These are phyloP conservation scores for Quercus parvula DNA, from an alignment of 306 rosid species.

Conservation along the genomic window DNA sequence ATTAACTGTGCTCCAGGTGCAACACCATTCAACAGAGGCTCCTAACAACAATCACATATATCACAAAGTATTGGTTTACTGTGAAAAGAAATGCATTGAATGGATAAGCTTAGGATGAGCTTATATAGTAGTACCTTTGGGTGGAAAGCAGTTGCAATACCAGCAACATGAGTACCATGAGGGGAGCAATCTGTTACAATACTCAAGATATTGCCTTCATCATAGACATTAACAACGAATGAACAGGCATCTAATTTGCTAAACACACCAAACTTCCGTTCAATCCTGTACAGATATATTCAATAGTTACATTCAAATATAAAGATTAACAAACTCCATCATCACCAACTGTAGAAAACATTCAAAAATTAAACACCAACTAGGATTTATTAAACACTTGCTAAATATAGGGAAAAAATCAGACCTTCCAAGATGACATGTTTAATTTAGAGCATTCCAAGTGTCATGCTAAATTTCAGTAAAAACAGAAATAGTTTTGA, in stretches of 20 bases:
- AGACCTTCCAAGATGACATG: neutral
- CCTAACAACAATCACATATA: conserved; percentile 47
- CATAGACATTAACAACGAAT: conserved; percentile 76
- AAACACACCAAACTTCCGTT: conserved; percentile 73
- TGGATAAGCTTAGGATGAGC: conserved; percentile 23
- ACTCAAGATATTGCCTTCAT: conserved; percentile 82
- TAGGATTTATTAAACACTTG: neutral
- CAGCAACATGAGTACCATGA: conserved; percentile 98
- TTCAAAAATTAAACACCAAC: neutral
- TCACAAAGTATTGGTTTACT: conserved; percentile 19
- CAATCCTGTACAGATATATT: conserved; percentile 55
- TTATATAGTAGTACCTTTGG: conserved; percentile 62
- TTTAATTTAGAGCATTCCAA: neutral
- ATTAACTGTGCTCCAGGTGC: conserved; percentile 98
- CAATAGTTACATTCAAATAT: conserved; percentile 12
- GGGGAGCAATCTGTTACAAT: conserved; percentile 90
- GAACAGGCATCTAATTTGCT: conserved; percentile 97
- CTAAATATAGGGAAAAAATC: neutral
- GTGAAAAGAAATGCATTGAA: neutral
- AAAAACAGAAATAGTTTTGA: too few species aligned
- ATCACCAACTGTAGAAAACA: conserved; percentile 3
- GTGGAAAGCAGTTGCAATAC: conserved; percentile 92
- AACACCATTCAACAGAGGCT: conserved; percentile 92
- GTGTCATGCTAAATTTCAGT: too few species aligned
- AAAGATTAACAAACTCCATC: conserved; percentile 6